Base-by-base conservation (phyloP, 805 yeast species). In the Metschnikowia lachancei region DNA sequence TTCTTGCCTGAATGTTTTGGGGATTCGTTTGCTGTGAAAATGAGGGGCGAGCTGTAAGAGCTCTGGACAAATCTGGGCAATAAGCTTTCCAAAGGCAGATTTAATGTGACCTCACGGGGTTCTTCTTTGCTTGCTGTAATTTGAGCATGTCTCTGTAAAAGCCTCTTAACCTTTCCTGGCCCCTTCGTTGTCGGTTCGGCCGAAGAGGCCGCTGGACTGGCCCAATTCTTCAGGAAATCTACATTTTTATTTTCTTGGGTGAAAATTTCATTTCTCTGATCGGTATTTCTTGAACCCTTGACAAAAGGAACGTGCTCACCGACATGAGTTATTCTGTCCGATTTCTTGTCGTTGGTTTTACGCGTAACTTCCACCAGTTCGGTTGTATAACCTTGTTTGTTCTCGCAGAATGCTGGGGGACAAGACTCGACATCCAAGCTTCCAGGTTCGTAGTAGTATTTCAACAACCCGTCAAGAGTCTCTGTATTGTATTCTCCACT, bases 391-490 rank as follows among this genome's bases (percentile, higher is more conserved):
- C 10, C 14, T 34, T 30, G 17, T 16, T 30, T 36, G 14, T 29
- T 32, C n/a, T 36, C 48, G 16, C 44, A 29, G 22, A 40, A 13
- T 2, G 35, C 24, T 4, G 49, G 43, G 8, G 49, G 49, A 28
- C 49, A 46, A 8, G 49, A 46, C 36, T 46, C 49, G 17, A 41
- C 28, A 14, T 46, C 49, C 38, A 45, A 30, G 35, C 43, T 37
- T 9, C 20, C 42, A 9, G 45, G 45, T n/a, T 37, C 31, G 32
- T 43, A 41, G 43, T 53, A 53, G 42, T 40, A 45, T 8, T 46
- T 40, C 31, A 52, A 46, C 7, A 54, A 31, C 8, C 47, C 49
- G 29, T 47, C 53, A 17, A 47, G 44, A 16, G 53, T 46, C 12
- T 49, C 54, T 14, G 40, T 41, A 14, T 40, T 45, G 22, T 45